Evolutionary conservation across 441 rosid species (phyloP), one percentile per base, ranked within the genome.

Genomic region (Pelargonium cotyledonis): DNA sequence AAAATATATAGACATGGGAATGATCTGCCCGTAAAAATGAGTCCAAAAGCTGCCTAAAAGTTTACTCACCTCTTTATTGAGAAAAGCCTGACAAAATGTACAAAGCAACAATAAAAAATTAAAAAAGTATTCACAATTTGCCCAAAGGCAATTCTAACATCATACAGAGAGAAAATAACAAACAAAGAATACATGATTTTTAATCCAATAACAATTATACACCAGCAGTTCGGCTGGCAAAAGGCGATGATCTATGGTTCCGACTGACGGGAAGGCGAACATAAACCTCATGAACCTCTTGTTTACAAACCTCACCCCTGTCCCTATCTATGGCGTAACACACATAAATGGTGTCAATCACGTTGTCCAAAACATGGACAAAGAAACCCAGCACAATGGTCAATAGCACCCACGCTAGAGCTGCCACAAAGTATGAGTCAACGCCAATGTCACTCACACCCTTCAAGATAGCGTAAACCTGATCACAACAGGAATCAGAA

Each of bases 241-340:
- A 66, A 2, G 82, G 55, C 1, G 55, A n/a, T 0, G 86, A 55
- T 72, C 88, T 83, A 47, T 77, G 69, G 82, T 80, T 89, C 80
- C 92, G 76, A 70, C 86, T 84, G 74, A 83, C 77, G 5, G 93
- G 97, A 57, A 93, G 78, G 55, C 81, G 83, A 65, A 84, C 86
- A 66, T 90, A 90, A 40, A 93, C 93, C 75, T 88, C 96, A 29
- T 92, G 94, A 70, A 89, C 92, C 68, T 90, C 91, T 63, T 86
- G 87, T 77, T 86, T 93, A 72, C 83, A 85, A 44, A 89, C 97
- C 66, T 91, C 98, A 7, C 89, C 98, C 65, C 83, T 81, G 73
- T 93, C 97, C 72, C 78, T 73, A 68, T 89, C 97, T 7, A 93
- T 69, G 1, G 93, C 95, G 44, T 85, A 93, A 73, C 96, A 91